Evolutionary conservation across 176 grass and related monocot genomes (phyloP).

Genomic region (Ensete glaucum): DNA sequence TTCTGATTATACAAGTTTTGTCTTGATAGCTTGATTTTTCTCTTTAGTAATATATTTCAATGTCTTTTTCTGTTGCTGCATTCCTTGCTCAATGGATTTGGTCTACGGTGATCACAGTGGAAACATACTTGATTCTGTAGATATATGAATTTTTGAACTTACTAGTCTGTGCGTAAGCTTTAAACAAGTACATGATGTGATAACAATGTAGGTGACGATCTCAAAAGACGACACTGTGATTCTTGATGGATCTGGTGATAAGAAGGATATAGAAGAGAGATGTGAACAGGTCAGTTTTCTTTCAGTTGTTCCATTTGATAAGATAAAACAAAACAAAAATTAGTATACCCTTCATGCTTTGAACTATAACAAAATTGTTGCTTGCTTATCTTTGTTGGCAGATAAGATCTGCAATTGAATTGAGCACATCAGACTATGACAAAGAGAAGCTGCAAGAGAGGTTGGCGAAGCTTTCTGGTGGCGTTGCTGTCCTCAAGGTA

Average conservation of each 20-base stretch:
- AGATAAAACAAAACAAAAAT: no score
- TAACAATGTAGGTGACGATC: conserved; percentile 58
- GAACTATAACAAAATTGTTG: neutral
- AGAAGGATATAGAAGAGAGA: conserved; percentile 80
- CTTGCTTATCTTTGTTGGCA: conserved; percentile 16
- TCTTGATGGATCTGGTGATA: conserved; percentile 89
- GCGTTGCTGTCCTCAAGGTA: conserved; percentile 96
- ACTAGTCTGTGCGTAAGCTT: neutral
- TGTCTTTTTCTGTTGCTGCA: no score
- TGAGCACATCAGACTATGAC: conserved; percentile 85
- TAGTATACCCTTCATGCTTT: neutral
- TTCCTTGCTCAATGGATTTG: no score
- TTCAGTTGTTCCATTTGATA: neutral
- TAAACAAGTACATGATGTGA: neutral
- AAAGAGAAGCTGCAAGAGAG: conserved; percentile 86
- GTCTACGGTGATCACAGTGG: no score
- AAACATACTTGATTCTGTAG: neutral
- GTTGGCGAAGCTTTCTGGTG: conserved; percentile 91
- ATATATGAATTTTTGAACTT: neutral
- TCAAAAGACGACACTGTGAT: conserved; percentile 98
- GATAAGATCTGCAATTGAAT: conserved; percentile 80
- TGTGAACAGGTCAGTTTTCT: conserved; percentile 53
- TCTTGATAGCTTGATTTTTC: no score
- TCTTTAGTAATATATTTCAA: no score
- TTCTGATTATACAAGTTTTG: no score